Evolutionary conservation across 805 yeast species (phyloP).

Genomic region (Cyberlindnera veronae): DNA sequence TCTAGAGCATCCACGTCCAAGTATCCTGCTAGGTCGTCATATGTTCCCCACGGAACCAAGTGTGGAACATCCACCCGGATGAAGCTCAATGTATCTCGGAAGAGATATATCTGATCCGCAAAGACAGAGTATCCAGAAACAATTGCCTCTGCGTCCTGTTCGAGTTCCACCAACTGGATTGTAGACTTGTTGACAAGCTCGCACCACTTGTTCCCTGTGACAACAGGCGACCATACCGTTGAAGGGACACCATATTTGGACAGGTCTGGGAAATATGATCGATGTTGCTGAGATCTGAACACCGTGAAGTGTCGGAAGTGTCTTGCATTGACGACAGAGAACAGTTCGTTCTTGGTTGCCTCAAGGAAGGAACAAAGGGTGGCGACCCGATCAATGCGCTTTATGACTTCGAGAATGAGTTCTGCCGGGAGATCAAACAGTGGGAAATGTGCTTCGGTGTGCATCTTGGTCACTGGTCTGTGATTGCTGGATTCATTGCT

Average conservation of each 20-base stretch:
- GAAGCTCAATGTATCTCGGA: background rate
- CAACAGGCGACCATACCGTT: background rate
- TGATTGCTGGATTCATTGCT: too few species aligned
- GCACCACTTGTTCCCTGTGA: background rate
- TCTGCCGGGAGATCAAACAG: conserved; percentile 1
- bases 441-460: background rate
- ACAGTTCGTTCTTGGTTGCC: background rate
- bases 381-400: background rate
- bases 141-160: background rate
- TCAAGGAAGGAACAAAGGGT: background rate
- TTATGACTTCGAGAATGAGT: conserved; percentile 1
- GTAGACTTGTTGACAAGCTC: background rate
- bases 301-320: conserved; percentile 1
- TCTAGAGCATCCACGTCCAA: too few species aligned
- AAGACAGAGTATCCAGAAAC: background rate
- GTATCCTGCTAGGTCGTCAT: background rate
- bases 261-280: background rate
- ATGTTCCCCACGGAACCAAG: background rate
- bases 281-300: background rate
- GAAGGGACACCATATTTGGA: background rate
- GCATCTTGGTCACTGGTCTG: too few species aligned
- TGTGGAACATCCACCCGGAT: background rate
- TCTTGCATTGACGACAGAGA: background rate
- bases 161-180: background rate
- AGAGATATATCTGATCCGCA: background rate